Base-by-base conservation (phyloP, 257 asterid genomes). In the Solanum sejunctum region DNA sequence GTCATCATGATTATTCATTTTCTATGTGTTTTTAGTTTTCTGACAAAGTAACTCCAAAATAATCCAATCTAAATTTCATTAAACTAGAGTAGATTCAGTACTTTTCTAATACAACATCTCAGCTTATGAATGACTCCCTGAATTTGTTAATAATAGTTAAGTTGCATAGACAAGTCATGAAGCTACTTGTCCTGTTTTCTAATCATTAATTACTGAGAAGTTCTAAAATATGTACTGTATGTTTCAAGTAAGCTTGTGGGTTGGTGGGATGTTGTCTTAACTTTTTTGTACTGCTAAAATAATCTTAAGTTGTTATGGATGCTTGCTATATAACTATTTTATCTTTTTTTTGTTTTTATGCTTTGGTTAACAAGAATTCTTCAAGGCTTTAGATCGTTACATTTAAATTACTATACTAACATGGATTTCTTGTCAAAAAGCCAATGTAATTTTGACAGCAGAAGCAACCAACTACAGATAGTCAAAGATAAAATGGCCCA, bases 51-150 rank as follows among this genome's bases (percentile, higher is more conserved):
- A 69, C 12, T 79, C 58, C 6, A 43, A 8, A 11, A 81, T 85
- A 84, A 88, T 83, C 82, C 83, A 84, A 87, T 89, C 89, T 73
- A 88, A 84, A 80, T 87, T 85, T 80, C 63, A 67, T 81, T 36
- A 69, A 39, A 70, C 51, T 70, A 67, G 26, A 58, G 32, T 80
- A 63, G 45, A 86, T 87, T 77, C 86, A 28, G 60, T 43, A 32
- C 12, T 86, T 41, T 43, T 55, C 47, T 82, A 41, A 28, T 51
- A 71, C 20, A 49, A 9, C 20, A 81, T 87, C n/a, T 85, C 12
- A 72, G 80, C 78, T 43, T 71, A 82, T 60, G 58, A 47, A 60
- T 82, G 26, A 28, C 52, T 77, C 64, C 23, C 64, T 77, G 45
- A 77, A 23, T 51, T 16, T 78, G 13, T 52, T 26, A 78, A 26